Evolutionary conservation across 164 flowering plant species (phyloP).

Genomic region (Stephania cephalantha): DNA sequence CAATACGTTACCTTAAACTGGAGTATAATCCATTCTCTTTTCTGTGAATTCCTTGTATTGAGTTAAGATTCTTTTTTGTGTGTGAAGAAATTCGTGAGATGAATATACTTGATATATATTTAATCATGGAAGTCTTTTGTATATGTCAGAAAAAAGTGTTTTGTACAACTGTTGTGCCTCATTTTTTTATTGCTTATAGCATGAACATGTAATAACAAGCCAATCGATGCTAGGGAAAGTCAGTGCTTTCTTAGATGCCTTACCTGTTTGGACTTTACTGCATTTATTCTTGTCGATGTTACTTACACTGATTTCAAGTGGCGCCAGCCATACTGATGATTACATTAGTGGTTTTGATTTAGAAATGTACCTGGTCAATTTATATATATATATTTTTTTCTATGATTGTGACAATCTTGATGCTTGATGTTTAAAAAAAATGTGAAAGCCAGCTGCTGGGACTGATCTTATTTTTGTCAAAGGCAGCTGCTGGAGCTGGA

Average conservation of each 20-base stretch:
- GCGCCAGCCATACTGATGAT: not conserved
- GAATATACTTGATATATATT: not conserved
- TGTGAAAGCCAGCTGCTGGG: not conserved
- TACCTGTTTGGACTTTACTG: not conserved
- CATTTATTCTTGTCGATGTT: not conserved
- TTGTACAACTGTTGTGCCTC: not conserved
- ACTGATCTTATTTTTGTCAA: conserved; percentile 7
- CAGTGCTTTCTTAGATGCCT: no score
- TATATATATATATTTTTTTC: no score
- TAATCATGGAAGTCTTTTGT: not conserved
- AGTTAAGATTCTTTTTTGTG: not conserved
- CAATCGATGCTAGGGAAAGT: no score
- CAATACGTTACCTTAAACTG: not conserved
- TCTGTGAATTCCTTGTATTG: not conserved
- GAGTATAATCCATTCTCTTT: not conserved
- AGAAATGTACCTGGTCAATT: no score
- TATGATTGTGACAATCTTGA: not conserved
- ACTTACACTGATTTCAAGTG: not conserved
- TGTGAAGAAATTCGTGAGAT: not conserved
- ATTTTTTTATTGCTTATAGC: not conserved
- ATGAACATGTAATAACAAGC: no score
- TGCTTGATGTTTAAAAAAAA: not conserved
- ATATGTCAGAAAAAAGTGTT: not conserved
- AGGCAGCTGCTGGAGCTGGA: conserved; percentile 98
- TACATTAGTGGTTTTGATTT: not conserved